phyloP scores from a whole-genome alignment of 2,329 filamentous ascomycete genomes.

The Zopfia rhizophila region DNA sequence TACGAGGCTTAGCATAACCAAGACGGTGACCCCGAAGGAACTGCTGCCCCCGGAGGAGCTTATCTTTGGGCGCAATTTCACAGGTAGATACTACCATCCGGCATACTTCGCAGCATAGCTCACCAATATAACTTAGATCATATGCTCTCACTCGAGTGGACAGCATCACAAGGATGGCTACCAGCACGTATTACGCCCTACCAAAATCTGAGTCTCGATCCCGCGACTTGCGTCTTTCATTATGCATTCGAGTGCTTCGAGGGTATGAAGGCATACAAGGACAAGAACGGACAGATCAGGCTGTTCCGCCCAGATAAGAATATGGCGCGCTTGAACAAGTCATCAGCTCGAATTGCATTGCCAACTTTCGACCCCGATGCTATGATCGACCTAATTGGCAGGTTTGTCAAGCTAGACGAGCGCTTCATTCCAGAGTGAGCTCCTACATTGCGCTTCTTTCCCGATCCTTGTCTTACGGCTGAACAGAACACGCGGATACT shows the following conservation, averaged over 20 bases:
- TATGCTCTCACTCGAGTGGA: conserved; percentile 97
- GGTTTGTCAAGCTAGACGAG: conserved; percentile 82
- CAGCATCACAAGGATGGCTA: conserved; percentile 82
- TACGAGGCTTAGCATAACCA: conserved; percentile 77
- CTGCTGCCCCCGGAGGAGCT: conserved; percentile 81
- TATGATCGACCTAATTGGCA: conserved; percentile 82
- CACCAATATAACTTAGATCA: conserved; percentile 73
- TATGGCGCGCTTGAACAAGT: conserved; percentile 94
- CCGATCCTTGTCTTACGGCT: conserved; percentile 13
- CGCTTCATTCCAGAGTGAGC: conserved; percentile 85
- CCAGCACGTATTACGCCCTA: conserved; percentile 87
- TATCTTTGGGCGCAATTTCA: conserved; percentile 90
- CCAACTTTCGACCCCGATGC: conserved; percentile 81
- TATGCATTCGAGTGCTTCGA: conserved; percentile 99
- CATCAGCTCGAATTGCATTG: conserved; percentile 88
- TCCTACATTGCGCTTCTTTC: not conserved
- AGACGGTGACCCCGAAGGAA: conserved; percentile 79
- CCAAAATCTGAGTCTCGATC: conserved; percentile 96
- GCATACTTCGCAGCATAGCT: conserved; percentile 16
- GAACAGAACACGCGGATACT: conserved; percentile 77
- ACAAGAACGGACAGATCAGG: conserved; percentile 78
- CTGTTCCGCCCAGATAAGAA: conserved; percentile 96
- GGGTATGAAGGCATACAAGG: conserved; percentile 99
- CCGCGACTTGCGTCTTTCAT: conserved; percentile 96
- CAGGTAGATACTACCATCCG: conserved; percentile 66